Evolutionary conservation across 148 eudicot genomes (phyloP).

Genomic region (Simmondsia chinensis): DNA sequence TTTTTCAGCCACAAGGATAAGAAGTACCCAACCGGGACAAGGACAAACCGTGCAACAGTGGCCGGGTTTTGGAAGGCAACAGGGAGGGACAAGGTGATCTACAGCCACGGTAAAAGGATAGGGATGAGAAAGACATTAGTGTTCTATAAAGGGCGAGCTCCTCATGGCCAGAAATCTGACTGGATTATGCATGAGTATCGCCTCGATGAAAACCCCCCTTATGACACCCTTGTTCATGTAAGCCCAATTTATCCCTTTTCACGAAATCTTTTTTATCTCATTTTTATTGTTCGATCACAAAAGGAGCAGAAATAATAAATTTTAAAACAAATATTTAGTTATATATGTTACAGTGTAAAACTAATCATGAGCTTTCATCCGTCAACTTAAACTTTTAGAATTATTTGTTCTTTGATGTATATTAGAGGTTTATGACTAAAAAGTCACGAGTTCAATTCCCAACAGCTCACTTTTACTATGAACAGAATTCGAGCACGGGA

Average conservation of each 20-base stretch:
- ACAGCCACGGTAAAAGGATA: conserved; percentile 23
- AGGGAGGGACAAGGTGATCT: conserved; percentile 43
- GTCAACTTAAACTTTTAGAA: too few relatives aligned
- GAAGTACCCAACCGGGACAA: conserved; percentile 50
- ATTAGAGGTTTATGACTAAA: too few relatives aligned
- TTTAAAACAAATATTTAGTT: too few relatives aligned
- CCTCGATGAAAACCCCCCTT: conserved; percentile 25
- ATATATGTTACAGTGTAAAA: too few relatives aligned
- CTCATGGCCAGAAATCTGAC: conserved; percentile 46
- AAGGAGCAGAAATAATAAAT: too few relatives aligned
- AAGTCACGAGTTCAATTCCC: too few relatives aligned
- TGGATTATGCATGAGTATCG: conserved; percentile 63
- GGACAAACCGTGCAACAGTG: conserved; percentile 45
- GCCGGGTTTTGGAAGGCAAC: conserved; percentile 64
- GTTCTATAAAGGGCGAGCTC: conserved; percentile 53
- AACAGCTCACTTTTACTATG: too few relatives aligned
- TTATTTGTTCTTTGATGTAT: too few relatives aligned
- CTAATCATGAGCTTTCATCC: too few relatives aligned
- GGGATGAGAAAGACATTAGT: conserved; percentile 57
- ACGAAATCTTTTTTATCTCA: too few relatives aligned
- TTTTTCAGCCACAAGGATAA: conserved; percentile 57
- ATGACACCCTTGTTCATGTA: conserved; percentile 15
- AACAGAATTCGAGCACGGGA: too few relatives aligned
- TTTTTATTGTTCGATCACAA: too few relatives aligned
- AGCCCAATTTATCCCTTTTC: not conserved